Evolutionary conservation across 148 eudicot genomes (phyloP), one percentile per base, ranked within the genome.

Genomic region (Chenopodium suecicum): DNA sequence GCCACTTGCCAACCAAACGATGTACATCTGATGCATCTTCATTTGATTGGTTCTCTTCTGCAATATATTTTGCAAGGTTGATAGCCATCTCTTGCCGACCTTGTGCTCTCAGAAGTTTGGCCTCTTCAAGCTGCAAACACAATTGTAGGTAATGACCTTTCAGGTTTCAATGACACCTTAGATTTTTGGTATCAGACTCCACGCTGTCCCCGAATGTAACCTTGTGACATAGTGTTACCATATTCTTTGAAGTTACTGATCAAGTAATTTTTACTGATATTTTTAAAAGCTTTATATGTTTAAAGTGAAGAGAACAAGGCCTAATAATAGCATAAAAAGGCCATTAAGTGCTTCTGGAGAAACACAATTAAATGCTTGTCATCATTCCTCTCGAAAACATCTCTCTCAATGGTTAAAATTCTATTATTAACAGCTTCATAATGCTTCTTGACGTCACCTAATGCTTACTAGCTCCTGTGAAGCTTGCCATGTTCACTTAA

Each of bases 1-100:
- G 90, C 99, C 99, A 96, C 87, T 96, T 96, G 75, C 99, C 99
- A 85, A 94, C 95, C 80, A 96, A 83, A 70, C 99, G 98, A 85
- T 92, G 88, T 32, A 92, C 98, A 87, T 96, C 97, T 70, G 99
- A 88, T 31, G 92, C 84, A 54, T 87, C 93, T 84, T 88, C 93
- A 76, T 82, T 89, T 74, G 88, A 80, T 77, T 81, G 89, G 65
- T 88, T 85, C 85, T 87, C 86, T 86, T 92, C 90, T 29, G 91
- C 93, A 76, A 94, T 88, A 84, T 91, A 89, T 73, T 90, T 90
- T 84, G 94, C 99, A 70, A 96, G 98, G 84, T 91, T 94, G 86
- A 96, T 86, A 75, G 99, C 99, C 95, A 94, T 92, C 86, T 91
- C 90, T 83, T 90, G 92, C 85, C 94, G 98, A 86, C 94, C 98